Base-by-base conservation (phyloP, 441 rosid genomes). In the Croton setiger region DNA sequence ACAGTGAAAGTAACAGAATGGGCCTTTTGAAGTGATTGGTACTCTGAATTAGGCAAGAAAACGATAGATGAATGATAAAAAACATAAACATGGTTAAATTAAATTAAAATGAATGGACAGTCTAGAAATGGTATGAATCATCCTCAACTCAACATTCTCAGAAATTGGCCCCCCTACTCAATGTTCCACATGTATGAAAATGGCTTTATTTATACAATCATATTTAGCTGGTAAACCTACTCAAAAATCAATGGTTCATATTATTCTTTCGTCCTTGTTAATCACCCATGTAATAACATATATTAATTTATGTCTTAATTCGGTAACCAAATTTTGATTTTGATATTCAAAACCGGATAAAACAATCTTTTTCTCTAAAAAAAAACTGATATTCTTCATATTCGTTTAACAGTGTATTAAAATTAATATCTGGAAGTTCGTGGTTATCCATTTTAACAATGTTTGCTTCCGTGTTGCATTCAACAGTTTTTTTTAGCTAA, bases 61-160 rank as follows among this genome's bases (percentile, higher is more conserved):
- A 21, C 31, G 60, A 44, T 60, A 59, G 57, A 59, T 68, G 73
- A 64, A 48, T 69, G 73, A 64, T 31, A 61, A 45, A n/a, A n/a
- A 27, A 27, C 31, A 27, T 27, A 27, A 53, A 62, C 14, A 49
- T 55, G 4, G 48, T 41, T 37, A 53, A 36, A 13, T 41, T 37
- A 53, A 36, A 13, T 27, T 27, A 5, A 41, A 43, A 5, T 2
- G 47, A 20, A 43, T 20, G 56, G 35, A 70, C 41, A 53, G 71
- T 55, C 54, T 69, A 60, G 58, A 52, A 54, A 35, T 49, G 64
- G 64, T 69, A 11, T 37, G 51, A 55, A 56, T 2, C 74, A 51
- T 60, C 68, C 47, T 39, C 35, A 36, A 33, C 47, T 39, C 35
- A 36, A 33, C n/a, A 47, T 59, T 57, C 67, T 15, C 55, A 18